Evolutionary conservation across 176 grass and related monocot species (phyloP).

Genomic region (Triticum aestivum): IWGSC_CS_RefSeq_v2.1 NC_057814.1:440667917-440668416

Average conservation of each 20-base stretch:
- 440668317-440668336: constrained; percentile 59
- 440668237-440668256: constrained; percentile 48
- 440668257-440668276: constrained; percentile 44
- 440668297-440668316: constrained; percentile 56
- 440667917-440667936: no score
- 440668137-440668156: constrained; percentile 67
- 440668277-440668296: constrained; percentile 47
- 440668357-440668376: constrained; percentile 65
- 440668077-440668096: constrained; percentile 62
- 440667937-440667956: no score
- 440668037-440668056: neutral
- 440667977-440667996: neutral
- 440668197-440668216: constrained; percentile 57
- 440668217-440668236: constrained; percentile 60
- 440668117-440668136: constrained; percentile 52
- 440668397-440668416: constrained; percentile 56
- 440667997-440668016: neutral
- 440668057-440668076: constrained; percentile 4
- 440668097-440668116: constrained; percentile 56
- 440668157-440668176: constrained; percentile 63
- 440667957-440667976: no score
- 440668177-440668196: constrained; percentile 47
- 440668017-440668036: neutral
- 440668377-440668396: constrained; percentile 72
- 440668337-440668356: constrained; percentile 63